phyloP scores from a whole-genome alignment of 176 grass and related monocot genomes.

The Metroxylon sagu region DNA sequence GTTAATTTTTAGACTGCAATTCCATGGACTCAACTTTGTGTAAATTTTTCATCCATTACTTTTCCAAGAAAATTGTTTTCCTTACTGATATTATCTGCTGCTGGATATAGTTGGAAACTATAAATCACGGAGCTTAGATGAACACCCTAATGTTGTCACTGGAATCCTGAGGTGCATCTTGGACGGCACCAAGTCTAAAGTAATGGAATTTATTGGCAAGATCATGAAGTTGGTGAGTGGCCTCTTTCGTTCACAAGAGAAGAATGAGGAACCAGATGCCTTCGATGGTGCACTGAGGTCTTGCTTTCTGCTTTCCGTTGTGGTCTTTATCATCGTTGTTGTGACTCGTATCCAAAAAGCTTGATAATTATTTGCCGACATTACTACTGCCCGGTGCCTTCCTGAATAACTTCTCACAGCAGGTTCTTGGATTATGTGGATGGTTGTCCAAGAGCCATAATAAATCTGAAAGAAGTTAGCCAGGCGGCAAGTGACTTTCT shows the following conservation, averaged over 20 bases:
- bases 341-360: conserved; percentile 45
- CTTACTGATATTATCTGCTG: not conserved
- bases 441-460: not conserved
- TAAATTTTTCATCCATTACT: not conserved
- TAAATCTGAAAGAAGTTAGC: too few relatives aligned
- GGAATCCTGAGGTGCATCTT: conserved; percentile 37
- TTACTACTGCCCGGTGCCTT: conserved; percentile 22
- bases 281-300: conserved; percentile 46
- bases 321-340: conserved; percentile 73
- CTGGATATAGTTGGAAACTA: conserved; percentile 11
- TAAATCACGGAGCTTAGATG: conserved; percentile 3
- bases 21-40: too few relatives aligned
- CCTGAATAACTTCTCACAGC: conserved; percentile 19
- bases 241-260: conserved; percentile 29
- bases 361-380: conserved; percentile 51
- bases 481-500: too few relatives aligned
- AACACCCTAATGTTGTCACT: not conserved
- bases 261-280: conserved; percentile 14
- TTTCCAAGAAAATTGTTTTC: not conserved
- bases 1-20: too few relatives aligned
- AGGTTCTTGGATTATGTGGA: not conserved
- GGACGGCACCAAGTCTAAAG: conserved; percentile 43
- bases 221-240: conserved; percentile 39
- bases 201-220: conserved; percentile 55
- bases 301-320: conserved; percentile 69